Base-by-base conservation (phyloP, 805 yeast species). In the Ogataea siamensis region DNA sequence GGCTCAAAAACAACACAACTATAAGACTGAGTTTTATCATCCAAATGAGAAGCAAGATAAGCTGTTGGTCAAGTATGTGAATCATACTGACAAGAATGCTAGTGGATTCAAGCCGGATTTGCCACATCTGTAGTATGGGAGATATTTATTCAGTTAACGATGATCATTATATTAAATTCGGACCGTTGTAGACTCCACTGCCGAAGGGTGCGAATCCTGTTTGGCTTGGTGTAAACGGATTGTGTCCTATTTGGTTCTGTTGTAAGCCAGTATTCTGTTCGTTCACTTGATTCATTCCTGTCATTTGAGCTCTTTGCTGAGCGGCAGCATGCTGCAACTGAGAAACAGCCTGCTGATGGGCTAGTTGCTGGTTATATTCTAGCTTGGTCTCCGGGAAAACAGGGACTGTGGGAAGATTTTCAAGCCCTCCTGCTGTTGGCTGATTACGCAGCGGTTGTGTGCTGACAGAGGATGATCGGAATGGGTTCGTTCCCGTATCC, bases 391-490 rank as follows among this genome's bases (percentile, higher is more conserved):
- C 78, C 0, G 86, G 87, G 50, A 81, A 83, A 7, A 80, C 84
- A 2, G 87, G 75, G 3, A 74, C 63, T 1, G 88, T 82, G 7
- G 81, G 81, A 29, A 82, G 57, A 34, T 66, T 64, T 53, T 83
- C 89, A 43, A 80, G 68, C 0, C 89, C 91, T 4, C 89, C 91
- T 22, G 87, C 83, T 2, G 87, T 81, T 2, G 77, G 72, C 51
- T 76, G 83, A 11, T 69, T 63, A 50, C 67, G 62, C 48, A 73
- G 14, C 8, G 47, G 45, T 35, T 55, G 50, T 3, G 36, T 29
- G 17, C 19, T 13, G 14, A 60, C 29, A 8, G 28, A 16, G 7
- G 51, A 11, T 55, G 52, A 38, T 15, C 76, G 66, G 62, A 81
- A 81, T 20, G 87, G 87, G 51, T 81, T 81, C 21, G 71, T 64